Percentiles rank a stretch among this genome's conserved stretches.
Evolutionary conservation across 305 asterid species (phyloP).

Genomic region (Solanum hybrid): DNA sequence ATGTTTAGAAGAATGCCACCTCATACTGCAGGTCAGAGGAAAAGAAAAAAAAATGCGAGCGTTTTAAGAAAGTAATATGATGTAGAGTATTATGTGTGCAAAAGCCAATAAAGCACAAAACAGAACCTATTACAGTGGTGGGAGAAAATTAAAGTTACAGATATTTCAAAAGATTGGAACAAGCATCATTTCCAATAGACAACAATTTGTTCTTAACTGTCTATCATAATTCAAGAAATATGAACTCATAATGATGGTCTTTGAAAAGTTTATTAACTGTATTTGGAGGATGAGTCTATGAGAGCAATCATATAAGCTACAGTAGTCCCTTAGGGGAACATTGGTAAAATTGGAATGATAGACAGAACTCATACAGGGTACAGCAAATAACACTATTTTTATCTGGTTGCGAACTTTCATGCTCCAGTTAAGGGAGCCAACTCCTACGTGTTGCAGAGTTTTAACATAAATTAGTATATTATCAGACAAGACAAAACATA

Average conservation of each 20-base stretch:
- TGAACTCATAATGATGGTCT: background rate
- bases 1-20: background rate
- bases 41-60: background rate
- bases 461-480: background rate
- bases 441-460: background rate
- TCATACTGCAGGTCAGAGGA: background rate
- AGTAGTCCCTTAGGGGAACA: slow-evolving; percentile 19
- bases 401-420: background rate
- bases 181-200: background rate
- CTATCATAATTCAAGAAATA: background rate
- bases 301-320: background rate
- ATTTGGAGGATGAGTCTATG: background rate
- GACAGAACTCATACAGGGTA: background rate
- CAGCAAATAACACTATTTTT: background rate
- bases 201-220: background rate
- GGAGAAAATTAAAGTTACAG: background rate
- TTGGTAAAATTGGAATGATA: slow-evolving; percentile 37
- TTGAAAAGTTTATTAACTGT: background rate
- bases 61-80: background rate
- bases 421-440: background rate
- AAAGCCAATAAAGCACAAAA: background rate
- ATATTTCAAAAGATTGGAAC: background rate
- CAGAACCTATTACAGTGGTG: background rate
- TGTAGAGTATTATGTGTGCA: background rate
- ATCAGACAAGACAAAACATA: background rate